phyloP scores from a whole-genome alignment of 306 rosid species.

The Inga oerstediana region DNA sequence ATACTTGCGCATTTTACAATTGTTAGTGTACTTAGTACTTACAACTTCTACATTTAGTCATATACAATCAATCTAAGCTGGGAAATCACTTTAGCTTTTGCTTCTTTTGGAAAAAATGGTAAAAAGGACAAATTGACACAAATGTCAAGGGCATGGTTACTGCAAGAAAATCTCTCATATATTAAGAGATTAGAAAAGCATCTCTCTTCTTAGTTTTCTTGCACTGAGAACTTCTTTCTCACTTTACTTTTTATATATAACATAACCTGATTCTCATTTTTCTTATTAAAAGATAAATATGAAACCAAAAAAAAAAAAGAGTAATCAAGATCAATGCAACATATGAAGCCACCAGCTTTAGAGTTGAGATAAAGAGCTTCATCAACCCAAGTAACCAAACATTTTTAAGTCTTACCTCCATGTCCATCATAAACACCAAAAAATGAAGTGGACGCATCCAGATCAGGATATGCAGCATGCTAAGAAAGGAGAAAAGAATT shows the following conservation, averaged over 20 bases:
- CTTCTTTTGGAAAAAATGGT: background rate
- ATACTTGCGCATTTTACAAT: background rate
- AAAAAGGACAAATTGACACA: background rate
- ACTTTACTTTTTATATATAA: background rate
- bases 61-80: background rate
- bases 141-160: background rate
- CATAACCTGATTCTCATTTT: background rate
- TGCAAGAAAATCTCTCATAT: background rate
- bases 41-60: background rate
- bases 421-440: slow-evolving; percentile 94
- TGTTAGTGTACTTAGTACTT: background rate
- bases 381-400: slow-evolving; percentile 17
- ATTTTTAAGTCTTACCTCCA: slow-evolving; percentile 67
- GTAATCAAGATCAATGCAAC: background rate
- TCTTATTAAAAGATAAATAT: background rate
- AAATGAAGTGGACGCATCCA: slow-evolving; percentile 80
- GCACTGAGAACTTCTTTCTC: background rate
- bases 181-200: background rate
- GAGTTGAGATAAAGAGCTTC: slow-evolving; percentile 8
- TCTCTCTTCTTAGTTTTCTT: background rate
- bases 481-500: slow-evolving; percentile 40
- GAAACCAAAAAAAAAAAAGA: slow-evolving; percentile 1
- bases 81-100: background rate
- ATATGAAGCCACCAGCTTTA: background rate
- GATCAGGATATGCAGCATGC: slow-evolving; percentile 93